These are phyloP conservation scores for Kwoniella shandongensis DNA, from an alignment of 768 basidiomycete genomes.

Conservation along the genomic window DNA sequence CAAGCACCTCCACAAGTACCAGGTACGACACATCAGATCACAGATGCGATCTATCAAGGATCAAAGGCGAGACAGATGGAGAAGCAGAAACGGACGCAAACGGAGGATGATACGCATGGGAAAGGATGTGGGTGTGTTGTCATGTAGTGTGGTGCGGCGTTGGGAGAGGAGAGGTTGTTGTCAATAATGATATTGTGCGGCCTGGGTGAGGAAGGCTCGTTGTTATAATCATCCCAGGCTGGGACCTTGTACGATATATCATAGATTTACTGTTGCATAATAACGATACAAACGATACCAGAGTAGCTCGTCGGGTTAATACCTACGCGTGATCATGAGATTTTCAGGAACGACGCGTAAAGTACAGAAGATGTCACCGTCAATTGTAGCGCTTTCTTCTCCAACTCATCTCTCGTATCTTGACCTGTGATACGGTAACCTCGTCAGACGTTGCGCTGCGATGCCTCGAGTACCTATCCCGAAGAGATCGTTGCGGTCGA, in stretches of 20 bases:
- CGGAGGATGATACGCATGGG: conserved; percentile 14
- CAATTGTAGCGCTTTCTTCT: no score
- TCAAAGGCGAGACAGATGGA: conserved; percentile 7
- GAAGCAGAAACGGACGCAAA: conserved; percentile 2
- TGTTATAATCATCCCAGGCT: not conserved
- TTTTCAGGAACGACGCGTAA: no score
- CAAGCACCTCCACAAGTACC: conserved; percentile 1
- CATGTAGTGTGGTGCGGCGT: conserved; percentile 7
- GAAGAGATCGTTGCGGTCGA: conserved; percentile 16
- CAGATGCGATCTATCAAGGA: conserved; percentile 19
- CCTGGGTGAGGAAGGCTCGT: not conserved
- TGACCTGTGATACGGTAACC: no score
- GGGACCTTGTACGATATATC: no score
- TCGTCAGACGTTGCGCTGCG: no score
- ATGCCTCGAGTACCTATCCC: not conserved
- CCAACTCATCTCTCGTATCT: no score
- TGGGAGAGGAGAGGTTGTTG: not conserved
- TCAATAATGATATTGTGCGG: not conserved
- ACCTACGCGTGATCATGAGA: no score
- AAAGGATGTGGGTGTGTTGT: conserved; percentile 24
- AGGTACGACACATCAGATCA: conserved; percentile 18
- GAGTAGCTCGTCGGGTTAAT: no score
- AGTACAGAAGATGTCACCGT: no score
- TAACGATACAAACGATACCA: no score
- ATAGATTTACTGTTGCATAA: no score